phyloP scores from a whole-genome alignment of 257 asterid species.

The Ballota nigra region DNA sequence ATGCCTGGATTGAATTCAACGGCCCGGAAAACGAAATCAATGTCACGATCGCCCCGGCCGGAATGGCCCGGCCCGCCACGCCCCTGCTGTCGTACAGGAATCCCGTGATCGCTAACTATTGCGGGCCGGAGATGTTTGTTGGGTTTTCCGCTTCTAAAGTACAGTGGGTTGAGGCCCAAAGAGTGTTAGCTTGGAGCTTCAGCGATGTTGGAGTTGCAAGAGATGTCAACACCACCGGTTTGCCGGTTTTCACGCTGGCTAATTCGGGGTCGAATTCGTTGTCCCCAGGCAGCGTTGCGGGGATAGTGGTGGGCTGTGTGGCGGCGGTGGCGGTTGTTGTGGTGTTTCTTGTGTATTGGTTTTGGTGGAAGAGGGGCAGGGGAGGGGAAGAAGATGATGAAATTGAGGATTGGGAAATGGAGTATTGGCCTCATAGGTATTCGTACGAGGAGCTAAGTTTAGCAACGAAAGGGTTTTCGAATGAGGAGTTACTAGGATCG shows the following conservation, averaged over 20 bases:
- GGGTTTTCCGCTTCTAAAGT: conserved; percentile 80
- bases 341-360: conserved; percentile 40
- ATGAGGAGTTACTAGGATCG: conserved; percentile 51
- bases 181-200: conserved; percentile 79
- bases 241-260: conserved; percentile 48
- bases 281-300: conserved; percentile 49
- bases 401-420: conserved; percentile 86
- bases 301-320: conserved; percentile 53
- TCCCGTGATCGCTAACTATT: conserved; percentile 46
- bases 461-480: conserved; percentile 58
- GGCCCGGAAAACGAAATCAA: conserved; percentile 59
- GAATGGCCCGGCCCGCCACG: conserved; percentile 47
- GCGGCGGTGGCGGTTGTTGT: conserved; percentile 21
- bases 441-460: conserved; percentile 56
- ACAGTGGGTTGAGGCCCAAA: conserved; percentile 71
- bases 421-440: conserved; percentile 82
- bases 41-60: conserved; percentile 66
- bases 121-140: conserved; percentile 49
- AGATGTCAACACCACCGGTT: conserved; percentile 62
- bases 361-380: conserved; percentile 54
- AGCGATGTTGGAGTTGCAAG: conserved; percentile 71
- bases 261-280: conserved; percentile 36
- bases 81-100: conserved; percentile 37
- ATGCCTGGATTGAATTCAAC: conserved; percentile 71
- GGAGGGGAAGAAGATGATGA: conserved; percentile 42